phyloP scores from a whole-genome alignment of 768 basidiomycete species.

The Chlorophyllum brunneum region DNA sequence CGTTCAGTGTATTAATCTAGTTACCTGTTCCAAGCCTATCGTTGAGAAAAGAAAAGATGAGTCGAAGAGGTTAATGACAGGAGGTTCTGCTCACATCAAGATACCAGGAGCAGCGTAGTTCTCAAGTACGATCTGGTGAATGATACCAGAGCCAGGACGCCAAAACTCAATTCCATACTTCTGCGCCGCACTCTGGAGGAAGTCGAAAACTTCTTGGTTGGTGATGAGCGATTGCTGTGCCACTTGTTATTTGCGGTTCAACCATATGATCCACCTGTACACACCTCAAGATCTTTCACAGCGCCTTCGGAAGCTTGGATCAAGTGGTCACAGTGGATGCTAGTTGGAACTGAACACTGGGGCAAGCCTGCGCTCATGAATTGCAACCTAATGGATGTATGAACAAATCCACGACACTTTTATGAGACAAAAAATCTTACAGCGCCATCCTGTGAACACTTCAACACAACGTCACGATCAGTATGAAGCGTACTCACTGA shows the following conservation, averaged over 20 bases:
- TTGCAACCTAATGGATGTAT: conserved; percentile 57
- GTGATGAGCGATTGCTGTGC: conserved; percentile 73
- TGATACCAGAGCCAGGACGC: conserved; percentile 93
- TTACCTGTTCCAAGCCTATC: conserved; percentile 78
- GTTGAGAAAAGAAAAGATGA: background rate
- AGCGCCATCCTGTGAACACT: conserved; percentile 65
- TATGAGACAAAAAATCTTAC: conserved; percentile 35
- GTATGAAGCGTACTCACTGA: conserved; percentile 52
- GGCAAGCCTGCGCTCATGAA: conserved; percentile 96
- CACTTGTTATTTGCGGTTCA: background rate
- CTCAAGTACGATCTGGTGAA: conserved; percentile 97
- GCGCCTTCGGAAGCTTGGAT: conserved; percentile 94
- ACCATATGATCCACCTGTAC: background rate
- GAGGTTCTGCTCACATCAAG: conserved; percentile 61
- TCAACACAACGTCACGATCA: conserved; percentile 11
- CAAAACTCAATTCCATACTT: conserved; percentile 98
- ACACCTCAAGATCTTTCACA: conserved; percentile 76
- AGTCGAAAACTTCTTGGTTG: conserved; percentile 97
- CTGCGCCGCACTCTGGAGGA: conserved; percentile 85
- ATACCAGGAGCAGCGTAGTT: conserved; percentile 96
- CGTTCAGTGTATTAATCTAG: background rate
- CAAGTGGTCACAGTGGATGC: conserved; percentile 97
- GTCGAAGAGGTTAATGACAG: background rate
- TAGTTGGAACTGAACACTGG: conserved; percentile 79
- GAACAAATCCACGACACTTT: background rate